Evolutionary conservation across 352 stramenopile genomes (phyloP).

Genomic region (Globisporangium carolinianum): DNA sequence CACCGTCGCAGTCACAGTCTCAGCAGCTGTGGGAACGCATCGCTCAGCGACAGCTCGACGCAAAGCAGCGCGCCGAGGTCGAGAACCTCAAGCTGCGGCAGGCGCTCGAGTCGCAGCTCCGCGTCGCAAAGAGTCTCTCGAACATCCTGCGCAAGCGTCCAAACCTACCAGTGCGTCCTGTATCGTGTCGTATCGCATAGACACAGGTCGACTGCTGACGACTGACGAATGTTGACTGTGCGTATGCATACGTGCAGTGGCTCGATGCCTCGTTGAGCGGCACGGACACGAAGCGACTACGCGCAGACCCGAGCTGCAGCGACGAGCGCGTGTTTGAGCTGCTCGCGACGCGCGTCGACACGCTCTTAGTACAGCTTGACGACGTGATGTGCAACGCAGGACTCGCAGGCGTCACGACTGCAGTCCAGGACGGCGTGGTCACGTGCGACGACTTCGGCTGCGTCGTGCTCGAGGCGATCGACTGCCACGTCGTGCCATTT

Average conservation of each 20-base stretch:
- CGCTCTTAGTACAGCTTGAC: not conserved
- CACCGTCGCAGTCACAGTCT: not conserved
- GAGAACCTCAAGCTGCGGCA: constrained; percentile 21
- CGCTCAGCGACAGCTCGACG: constrained; percentile 18
- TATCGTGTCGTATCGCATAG: too few relatives aligned
- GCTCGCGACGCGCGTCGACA: not conserved
- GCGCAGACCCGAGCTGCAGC: not conserved
- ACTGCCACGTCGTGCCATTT: constrained; percentile 3
- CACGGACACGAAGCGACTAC: too few relatives aligned
- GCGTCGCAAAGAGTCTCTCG: constrained; percentile 39
- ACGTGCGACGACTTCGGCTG: not conserved
- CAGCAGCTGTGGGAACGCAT: constrained; percentile 19
- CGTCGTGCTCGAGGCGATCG: constrained; percentile 6
- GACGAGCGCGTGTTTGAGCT: constrained; percentile 1
- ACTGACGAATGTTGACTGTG: too few relatives aligned
- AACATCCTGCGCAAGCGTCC: constrained; percentile 30
- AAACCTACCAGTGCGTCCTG: not conserved
- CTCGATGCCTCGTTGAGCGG: constrained; percentile 1
- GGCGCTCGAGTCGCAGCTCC: constrained; percentile 33
- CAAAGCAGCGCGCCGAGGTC: constrained; percentile 19
- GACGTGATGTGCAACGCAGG: not conserved
- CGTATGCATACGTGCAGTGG: not conserved
- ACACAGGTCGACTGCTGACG: too few relatives aligned
- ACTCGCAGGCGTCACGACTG: not conserved
- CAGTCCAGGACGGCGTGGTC: not conserved